Evolutionary conservation across 805 yeast species (phyloP).

Genomic region (Nakazawaea siamensis): DNA sequence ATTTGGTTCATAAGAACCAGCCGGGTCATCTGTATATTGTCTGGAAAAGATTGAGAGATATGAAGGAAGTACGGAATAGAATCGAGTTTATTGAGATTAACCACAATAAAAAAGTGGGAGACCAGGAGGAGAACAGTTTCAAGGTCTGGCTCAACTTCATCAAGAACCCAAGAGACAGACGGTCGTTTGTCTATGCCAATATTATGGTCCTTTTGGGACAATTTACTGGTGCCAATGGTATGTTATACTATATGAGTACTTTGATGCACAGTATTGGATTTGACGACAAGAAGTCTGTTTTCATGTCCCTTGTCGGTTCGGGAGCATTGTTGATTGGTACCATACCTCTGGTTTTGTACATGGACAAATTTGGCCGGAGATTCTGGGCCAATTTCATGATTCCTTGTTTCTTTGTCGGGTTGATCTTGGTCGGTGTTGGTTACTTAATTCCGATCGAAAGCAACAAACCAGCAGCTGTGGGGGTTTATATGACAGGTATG

Average conservation of each 20-base stretch:
- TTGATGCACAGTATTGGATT: conserved; percentile 52
- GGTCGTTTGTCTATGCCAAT: conserved; percentile 50
- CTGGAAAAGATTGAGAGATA: conserved; percentile 49
- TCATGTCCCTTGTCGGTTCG: conserved; percentile 66
- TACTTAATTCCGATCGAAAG: conserved; percentile 30
- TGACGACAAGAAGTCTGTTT: conserved; percentile 40
- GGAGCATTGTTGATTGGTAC: conserved; percentile 55
- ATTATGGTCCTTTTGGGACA: conserved; percentile 56
- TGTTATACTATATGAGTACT: conserved; percentile 56
- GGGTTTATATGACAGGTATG: conserved; percentile 55
- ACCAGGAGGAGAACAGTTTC: conserved; percentile 32
- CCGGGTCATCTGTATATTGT: conserved; percentile 44
- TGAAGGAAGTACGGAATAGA: conserved; percentile 30
- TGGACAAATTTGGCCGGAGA: conserved; percentile 51
- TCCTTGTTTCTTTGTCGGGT: conserved; percentile 52
- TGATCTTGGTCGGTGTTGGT: conserved; percentile 52
- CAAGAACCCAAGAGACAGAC: conserved; percentile 47
- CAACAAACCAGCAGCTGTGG: conserved; percentile 40
- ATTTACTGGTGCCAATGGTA: conserved; percentile 62
- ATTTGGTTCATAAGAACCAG: conserved; percentile 41
- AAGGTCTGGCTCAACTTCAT: conserved; percentile 40
- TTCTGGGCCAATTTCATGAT: conserved; percentile 52
- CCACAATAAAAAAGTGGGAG: conserved; percentile 29
- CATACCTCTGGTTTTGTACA: conserved; percentile 54
- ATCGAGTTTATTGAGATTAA: conserved; percentile 52